Percentiles rank a stretch among this genome's conserved stretches.
These are phyloP conservation scores for Candida ficus DNA, from an alignment of 805 yeast species.

Conservation along the genomic window DNA sequence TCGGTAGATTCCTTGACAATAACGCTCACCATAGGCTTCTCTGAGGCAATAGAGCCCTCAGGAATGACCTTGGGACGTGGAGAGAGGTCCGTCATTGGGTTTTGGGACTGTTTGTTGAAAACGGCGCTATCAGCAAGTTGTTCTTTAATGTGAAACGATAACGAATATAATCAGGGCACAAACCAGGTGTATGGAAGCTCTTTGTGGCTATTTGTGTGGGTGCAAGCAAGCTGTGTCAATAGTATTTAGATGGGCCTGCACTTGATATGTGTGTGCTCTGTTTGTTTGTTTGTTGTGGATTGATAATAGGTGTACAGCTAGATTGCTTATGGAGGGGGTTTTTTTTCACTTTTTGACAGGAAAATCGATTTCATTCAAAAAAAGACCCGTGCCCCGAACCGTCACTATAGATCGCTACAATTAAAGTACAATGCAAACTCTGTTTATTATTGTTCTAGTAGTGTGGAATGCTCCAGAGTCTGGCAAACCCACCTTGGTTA, in stretches of 20 bases:
- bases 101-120: background rate
- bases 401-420: too few relatives aligned
- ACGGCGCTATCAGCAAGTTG: background rate
- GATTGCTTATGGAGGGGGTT: background rate
- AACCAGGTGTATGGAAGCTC: too few relatives aligned
- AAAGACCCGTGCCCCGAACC: background rate
- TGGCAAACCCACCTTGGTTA: slow-evolving; percentile 83
- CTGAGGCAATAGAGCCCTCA: background rate
- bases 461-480: slow-evolving; percentile 86
- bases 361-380: too few relatives aligned
- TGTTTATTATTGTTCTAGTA: slow-evolving; percentile 45
- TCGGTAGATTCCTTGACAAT: background rate
- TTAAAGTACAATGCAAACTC: too few relatives aligned
- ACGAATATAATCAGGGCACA: too few relatives aligned
- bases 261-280: too few relatives aligned
- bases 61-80: background rate
- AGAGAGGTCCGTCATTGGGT: slow-evolving; percentile 2
- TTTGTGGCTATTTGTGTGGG: too few relatives aligned
- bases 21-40: background rate
- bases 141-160: background rate
- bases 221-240: too few relatives aligned
- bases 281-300: background rate
- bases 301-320: background rate
- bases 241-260: too few relatives aligned
- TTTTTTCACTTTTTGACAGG: background rate